phyloP scores from a whole-genome alignment of 2,329 filamentous ascomycete species.

The Ceratocystis huliohia region DNA sequence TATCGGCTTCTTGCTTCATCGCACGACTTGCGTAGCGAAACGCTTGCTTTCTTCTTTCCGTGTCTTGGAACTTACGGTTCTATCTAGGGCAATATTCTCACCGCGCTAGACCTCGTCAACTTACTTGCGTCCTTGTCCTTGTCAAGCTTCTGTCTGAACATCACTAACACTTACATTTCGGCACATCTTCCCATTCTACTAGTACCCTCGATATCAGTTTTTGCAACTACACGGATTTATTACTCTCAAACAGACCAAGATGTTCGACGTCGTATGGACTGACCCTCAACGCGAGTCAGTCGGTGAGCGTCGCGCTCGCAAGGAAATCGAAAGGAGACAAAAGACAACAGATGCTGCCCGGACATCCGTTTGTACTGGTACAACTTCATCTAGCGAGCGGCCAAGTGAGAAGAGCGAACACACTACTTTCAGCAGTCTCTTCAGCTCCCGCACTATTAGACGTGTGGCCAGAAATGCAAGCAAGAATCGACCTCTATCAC shows the following conservation, averaged over 20 bases:
- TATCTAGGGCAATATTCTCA: background rate
- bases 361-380: constrained; percentile 31
- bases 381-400: constrained; percentile 27
- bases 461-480: constrained; percentile 25
- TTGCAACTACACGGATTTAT: background rate
- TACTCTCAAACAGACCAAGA: constrained; percentile 24
- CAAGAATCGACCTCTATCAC: constrained; percentile 21
- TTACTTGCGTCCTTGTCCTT: background rate
- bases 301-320: constrained; percentile 40
- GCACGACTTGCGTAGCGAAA: background rate
- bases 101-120: background rate
- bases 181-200: background rate
- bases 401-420: constrained; percentile 25
- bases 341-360: constrained; percentile 26
- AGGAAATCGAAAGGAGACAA: constrained; percentile 31
- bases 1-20: constrained; percentile 8
- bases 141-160: background rate
- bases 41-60: background rate
- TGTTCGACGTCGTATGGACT: constrained; percentile 50
- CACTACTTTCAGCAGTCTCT: constrained; percentile 31
- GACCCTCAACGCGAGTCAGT: constrained; percentile 42
- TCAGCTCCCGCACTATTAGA: constrained; percentile 32
- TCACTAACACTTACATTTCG: background rate
- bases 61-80: background rate
- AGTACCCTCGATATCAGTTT: background rate